Percentiles rank a stretch among this genome's conserved stretches.
These are phyloP conservation scores for Komagataella populi DNA, from an alignment of 805 yeast genomes.

Conservation along the genomic window DNA sequence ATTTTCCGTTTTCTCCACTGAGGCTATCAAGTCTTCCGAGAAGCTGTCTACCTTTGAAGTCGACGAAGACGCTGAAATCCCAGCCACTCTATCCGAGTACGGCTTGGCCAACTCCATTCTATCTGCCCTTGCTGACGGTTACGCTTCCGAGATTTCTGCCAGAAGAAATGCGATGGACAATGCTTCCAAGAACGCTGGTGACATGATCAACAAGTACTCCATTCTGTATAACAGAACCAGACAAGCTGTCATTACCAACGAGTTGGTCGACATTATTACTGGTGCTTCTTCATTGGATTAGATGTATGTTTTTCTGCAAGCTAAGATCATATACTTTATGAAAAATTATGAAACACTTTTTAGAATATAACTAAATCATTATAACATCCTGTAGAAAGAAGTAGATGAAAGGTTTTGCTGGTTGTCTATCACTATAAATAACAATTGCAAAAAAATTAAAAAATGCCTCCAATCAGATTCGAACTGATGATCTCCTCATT, in stretches of 20 bases:
- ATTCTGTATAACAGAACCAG: conserved; percentile 98
- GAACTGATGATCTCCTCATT: conserved; percentile 1
- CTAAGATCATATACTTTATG: not conserved
- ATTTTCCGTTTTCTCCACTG: conserved; percentile 53
- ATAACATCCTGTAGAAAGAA: conserved; percentile 5
- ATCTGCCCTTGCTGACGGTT: conserved; percentile 93
- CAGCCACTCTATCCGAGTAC: conserved; percentile 68
- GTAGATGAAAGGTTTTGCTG: not conserved
- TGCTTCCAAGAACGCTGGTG: conserved; percentile 99
- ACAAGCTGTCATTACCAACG: conserved; percentile 98
- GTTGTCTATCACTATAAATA: not conserved
- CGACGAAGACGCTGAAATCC: conserved; percentile 53
- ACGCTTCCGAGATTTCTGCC: conserved; percentile 94
- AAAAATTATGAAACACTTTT: not conserved
- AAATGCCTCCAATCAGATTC: conserved; percentile 1
- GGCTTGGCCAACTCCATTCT: conserved; percentile 81
- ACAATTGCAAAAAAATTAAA: not conserved
- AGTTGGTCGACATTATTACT: conserved; percentile 97
- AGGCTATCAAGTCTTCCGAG: conserved; percentile 71
- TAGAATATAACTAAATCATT: not conserved
- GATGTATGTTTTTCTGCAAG: not conserved
- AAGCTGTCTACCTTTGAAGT: conserved; percentile 73
- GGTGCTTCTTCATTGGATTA: conserved; percentile 99
- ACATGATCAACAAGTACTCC: conserved; percentile 92
- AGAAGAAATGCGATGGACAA: conserved; percentile 99